Percentiles rank a stretch among this genome's conserved stretches.
phyloP scores from a whole-genome alignment of 2,329 filamentous ascomycete species.

The Arthrobotrys sinensis region DNA sequence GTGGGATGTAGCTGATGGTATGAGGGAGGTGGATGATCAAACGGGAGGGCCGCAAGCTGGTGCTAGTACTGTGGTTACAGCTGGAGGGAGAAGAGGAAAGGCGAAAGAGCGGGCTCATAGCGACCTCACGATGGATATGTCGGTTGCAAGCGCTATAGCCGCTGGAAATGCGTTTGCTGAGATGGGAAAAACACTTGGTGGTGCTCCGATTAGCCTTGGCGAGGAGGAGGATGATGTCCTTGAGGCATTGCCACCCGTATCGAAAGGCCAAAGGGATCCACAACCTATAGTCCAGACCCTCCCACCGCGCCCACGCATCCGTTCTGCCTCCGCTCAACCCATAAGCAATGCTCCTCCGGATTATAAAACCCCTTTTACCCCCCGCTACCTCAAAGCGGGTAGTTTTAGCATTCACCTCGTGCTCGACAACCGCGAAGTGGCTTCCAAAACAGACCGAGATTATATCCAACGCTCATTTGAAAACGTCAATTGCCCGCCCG shows the following conservation, averaged over 20 bases:
- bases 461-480: slow-evolving; percentile 81
- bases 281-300: slow-evolving; percentile 10
- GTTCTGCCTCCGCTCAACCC: slow-evolving; percentile 54
- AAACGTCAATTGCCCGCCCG: slow-evolving; percentile 76
- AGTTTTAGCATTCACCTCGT: slow-evolving; percentile 81
- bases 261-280: neutral
- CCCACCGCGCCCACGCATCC: slow-evolving; percentile 13
- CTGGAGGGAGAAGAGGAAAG: slow-evolving; percentile 15
- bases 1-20: slow-evolving; percentile 79
- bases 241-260: slow-evolving; percentile 16
- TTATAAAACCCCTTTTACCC: slow-evolving; percentile 69
- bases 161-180: slow-evolving; percentile 24
- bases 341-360: slow-evolving; percentile 48
- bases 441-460: slow-evolving; percentile 78
- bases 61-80: slow-evolving; percentile 15
- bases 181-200: slow-evolving; percentile 5
- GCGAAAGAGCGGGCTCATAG: slow-evolving; percentile 13
- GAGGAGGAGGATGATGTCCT: slow-evolving; percentile 57
- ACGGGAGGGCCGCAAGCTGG: slow-evolving; percentile 27
- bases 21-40: slow-evolving; percentile 69
- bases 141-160: slow-evolving; percentile 33
- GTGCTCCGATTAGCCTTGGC: neutral
- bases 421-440: slow-evolving; percentile 81
- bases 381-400: slow-evolving; percentile 76
- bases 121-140: slow-evolving; percentile 31